A percentile compares a stretch with the other conserved stretches of the same genome.
phyloP scores from a whole-genome alignment of 352 stramenopile genomes.

The Globisporangium paroecandrum region DNA sequence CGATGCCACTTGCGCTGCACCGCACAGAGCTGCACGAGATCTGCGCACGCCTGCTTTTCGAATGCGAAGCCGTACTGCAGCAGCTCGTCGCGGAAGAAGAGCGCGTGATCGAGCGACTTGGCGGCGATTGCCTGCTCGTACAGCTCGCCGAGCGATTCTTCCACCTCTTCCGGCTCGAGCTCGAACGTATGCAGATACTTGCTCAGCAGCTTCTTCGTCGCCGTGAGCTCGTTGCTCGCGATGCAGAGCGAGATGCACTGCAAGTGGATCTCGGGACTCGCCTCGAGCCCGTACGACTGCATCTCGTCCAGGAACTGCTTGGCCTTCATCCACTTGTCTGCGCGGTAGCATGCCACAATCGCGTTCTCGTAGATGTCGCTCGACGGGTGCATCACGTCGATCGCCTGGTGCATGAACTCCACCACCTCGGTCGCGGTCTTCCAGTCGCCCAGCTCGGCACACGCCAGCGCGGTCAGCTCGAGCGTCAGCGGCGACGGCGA shows the following conservation, averaged over 20 bases:
- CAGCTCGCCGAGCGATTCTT: slow-evolving; percentile 35
- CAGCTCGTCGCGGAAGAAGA: slow-evolving; percentile 60
- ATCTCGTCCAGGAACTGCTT: slow-evolving; percentile 73
- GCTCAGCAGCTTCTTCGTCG: slow-evolving; percentile 39
- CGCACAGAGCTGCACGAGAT: slow-evolving; percentile 47
- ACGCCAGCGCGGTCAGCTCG: slow-evolving; percentile 58
- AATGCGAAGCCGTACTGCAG: slow-evolving; percentile 26
- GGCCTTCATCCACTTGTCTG: slow-evolving; percentile 62
- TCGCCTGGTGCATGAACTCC: slow-evolving; percentile 61
- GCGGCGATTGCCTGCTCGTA: slow-evolving; percentile 40
- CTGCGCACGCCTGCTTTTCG: slow-evolving; percentile 34
- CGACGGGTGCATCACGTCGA: slow-evolving; percentile 70
- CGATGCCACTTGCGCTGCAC: slow-evolving; percentile 52
- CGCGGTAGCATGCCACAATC: slow-evolving; percentile 46
- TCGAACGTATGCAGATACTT: slow-evolving; percentile 40
- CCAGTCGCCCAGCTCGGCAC: slow-evolving; percentile 52
- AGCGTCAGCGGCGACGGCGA: slow-evolving; percentile 66
- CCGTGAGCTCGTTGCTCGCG: slow-evolving; percentile 45
- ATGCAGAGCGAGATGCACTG: slow-evolving; percentile 53
- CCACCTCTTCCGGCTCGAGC: slow-evolving; percentile 33
- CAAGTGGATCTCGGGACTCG: slow-evolving; percentile 48
- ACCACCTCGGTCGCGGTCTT: slow-evolving; percentile 55
- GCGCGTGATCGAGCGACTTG: slow-evolving; percentile 44
- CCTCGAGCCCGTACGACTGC: slow-evolving; percentile 44
- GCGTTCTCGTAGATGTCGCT: slow-evolving; percentile 71